These are phyloP conservation scores for Chrysanthemum seticuspe DNA, from an alignment of 129 eudicot genomes.

Conservation along the genomic window DNA sequence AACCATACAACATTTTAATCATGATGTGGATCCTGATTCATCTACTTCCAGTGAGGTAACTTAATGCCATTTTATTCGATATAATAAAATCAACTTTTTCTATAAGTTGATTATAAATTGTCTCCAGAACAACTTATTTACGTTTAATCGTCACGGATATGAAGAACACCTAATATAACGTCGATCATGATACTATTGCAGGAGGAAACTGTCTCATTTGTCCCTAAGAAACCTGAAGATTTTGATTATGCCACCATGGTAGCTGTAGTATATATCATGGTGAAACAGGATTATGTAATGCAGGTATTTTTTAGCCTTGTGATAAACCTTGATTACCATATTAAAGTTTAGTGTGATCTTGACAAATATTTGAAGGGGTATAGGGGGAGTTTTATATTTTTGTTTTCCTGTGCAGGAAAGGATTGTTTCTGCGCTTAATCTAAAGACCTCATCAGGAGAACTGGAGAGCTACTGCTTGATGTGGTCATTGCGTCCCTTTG, in stretches of 20 bases:
- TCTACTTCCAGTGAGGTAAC: slow-evolving; percentile 34
- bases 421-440: slow-evolving; percentile 60
- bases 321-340: neutral
- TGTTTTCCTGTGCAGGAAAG: slow-evolving; percentile 45
- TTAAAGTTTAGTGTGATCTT: neutral
- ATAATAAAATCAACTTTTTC: neutral
- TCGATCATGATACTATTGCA: slow-evolving; percentile 16
- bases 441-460: slow-evolving; percentile 66
- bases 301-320: slow-evolving; percentile 46
- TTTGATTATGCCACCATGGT: slow-evolving; percentile 56
- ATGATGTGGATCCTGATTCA: slow-evolving; percentile 16
- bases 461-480: slow-evolving; percentile 73
- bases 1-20: slow-evolving; percentile 19
- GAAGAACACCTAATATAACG: neutral
- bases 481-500: slow-evolving; percentile 88
- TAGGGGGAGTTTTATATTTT: slow-evolving; percentile 4
- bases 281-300: slow-evolving; percentile 75
- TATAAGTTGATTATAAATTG: neutral
- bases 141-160: neutral
- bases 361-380: neutral
- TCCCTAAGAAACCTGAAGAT: slow-evolving; percentile 31
- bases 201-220: slow-evolving; percentile 38
- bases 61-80: slow-evolving; percentile 10
- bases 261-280: slow-evolving; percentile 68
- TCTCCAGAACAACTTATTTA: no score